Evolutionary conservation across 1,284 basidiomycete species (phyloP), one percentile per base, ranked within the genome.

Genomic region (Rhodotorula sp.): DNA sequence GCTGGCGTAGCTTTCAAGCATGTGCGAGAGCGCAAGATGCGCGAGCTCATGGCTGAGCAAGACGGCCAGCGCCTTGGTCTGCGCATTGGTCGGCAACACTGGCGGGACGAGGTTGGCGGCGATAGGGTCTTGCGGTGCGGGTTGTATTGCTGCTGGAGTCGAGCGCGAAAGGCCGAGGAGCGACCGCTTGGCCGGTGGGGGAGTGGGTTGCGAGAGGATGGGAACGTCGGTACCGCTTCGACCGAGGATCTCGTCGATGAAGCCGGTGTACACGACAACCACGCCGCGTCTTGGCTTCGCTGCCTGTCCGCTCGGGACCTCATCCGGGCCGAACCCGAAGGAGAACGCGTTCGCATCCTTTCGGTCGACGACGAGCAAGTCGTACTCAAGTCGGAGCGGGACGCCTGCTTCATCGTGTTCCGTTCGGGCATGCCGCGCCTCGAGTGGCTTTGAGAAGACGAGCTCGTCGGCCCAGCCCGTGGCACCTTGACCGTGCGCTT

Each of bases 181-280:
- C 50, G 46, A 46, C 40, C 46, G 28, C 31, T n/a, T 57, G 15
- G 31, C 37, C 24, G 37, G 24, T 6, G 55, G 4, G 34, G 55
- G 37, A 16, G 37, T 5, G 26, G 40, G 26, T 44, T 20, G 7
- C 34, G 54, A 34, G 31, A 40, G 54, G 18, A 37, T 20, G 54
- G 24, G 9, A 6, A 56, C 13, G 22, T 31, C 16, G 20, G 44
- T 46, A 11, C 28, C 10, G 9, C 15, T 20, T 16, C 40, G 30
- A 11, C 58, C 62, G 46, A 77, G 65, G 52, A 78, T 75, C 48
- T 76, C 65, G 50, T 77, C 70, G n/a, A 78, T 60, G 68, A 77
- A 75, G 37, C 77, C 73, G 20, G 76, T 75, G 61, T 77, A 78
- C 28, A 78, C 74, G 48, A 77, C 74, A 28, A 78, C 70, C 4